phyloP scores from a whole-genome alignment of 345 rosid species.

The Arabidopsis thaliana region TAIR10.1 NC_003074.8:17871001-17871500 shows the following conservation, averaged over 20 bases:
- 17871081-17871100: constrained; percentile 75
- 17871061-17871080: constrained; percentile 68
- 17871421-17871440: constrained; percentile 53
- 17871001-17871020: constrained; percentile 83
- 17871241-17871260: constrained; percentile 71
- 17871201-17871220: constrained; percentile 60
- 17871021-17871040: constrained; percentile 73
- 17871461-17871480: constrained; percentile 68
- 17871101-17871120: constrained; percentile 69
- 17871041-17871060: constrained; percentile 62
- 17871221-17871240: constrained; percentile 69
- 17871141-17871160: constrained; percentile 50
- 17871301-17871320: constrained; percentile 55
- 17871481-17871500: constrained; percentile 62
- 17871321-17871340: constrained; percentile 49
- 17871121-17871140: constrained; percentile 65
- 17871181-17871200: constrained; percentile 62
- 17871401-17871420: constrained; percentile 58
- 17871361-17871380: constrained; percentile 69
- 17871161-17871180: constrained; percentile 45
- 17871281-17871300: constrained; percentile 57
- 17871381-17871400: constrained; percentile 66
- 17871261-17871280: constrained; percentile 55
- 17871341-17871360: constrained; percentile 57
- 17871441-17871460: constrained; percentile 66